These are phyloP conservation scores for Rhizoclosmatium sp. DNA, from an alignment of 192 early-diverging fungal species.

Conservation along the genomic window DNA sequence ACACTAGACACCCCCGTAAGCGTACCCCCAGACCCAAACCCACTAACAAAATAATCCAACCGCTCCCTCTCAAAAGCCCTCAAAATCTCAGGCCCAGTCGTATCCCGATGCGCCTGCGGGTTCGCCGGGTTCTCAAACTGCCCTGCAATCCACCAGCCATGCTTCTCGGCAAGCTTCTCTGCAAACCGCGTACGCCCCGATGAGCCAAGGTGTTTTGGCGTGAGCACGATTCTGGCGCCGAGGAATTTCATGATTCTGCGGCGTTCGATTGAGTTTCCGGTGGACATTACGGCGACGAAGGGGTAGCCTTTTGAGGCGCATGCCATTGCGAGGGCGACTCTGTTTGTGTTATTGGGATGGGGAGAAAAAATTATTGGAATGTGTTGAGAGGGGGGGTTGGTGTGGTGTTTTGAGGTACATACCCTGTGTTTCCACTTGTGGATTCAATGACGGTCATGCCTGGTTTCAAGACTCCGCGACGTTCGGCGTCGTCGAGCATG, in stretches of 20 bases:
- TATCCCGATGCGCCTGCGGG: conserved; percentile 51
- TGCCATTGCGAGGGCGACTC: conserved; percentile 2
- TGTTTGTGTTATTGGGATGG: not conserved
- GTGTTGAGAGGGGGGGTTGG: not conserved
- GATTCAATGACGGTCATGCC: conserved; percentile 86
- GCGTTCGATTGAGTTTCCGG: conserved; percentile 7
- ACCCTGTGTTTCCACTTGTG: conserved; percentile 83
- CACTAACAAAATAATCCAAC: conserved; percentile 52
- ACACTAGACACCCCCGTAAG: conserved; percentile 38
- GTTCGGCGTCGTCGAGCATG: conserved; percentile 94
- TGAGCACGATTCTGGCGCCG: conserved; percentile 49
- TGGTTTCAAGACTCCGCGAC: conserved; percentile 78
- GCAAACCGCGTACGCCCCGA: conserved; percentile 45
- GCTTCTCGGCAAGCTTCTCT: conserved; percentile 39
- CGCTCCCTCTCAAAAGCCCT: conserved; percentile 42
- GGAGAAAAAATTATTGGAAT: not conserved
- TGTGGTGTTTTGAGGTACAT: not conserved
- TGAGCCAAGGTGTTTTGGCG: conserved; percentile 45
- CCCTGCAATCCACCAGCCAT: conserved; percentile 45
- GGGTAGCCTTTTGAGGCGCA: conserved; percentile 1
- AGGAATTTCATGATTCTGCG: conserved; percentile 51
- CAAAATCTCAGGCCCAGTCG: conserved; percentile 52
- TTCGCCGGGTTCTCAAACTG: conserved; percentile 55
- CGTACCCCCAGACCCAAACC: conserved; percentile 49
- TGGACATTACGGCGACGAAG: not conserved